phyloP scores from a whole-genome alignment of 2,329 filamentous ascomycete genomes.

The Botryotinia convoluta region DNA sequence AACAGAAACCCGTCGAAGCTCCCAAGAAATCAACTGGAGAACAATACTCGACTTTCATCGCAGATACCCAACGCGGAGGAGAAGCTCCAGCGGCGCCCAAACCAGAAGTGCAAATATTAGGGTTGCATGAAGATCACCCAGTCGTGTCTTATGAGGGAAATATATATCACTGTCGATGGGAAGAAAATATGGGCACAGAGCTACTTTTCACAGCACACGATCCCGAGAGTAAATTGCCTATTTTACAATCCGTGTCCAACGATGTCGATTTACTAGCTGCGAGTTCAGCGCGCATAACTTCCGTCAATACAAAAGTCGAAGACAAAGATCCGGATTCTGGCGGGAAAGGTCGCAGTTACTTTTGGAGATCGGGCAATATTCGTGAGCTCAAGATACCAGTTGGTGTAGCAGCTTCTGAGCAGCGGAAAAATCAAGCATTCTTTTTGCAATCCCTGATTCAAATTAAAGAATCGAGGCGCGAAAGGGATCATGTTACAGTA shows the following conservation, averaged over 20 bases:
- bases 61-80: conserved; percentile 23
- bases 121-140: conserved; percentile 72
- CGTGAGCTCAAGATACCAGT: conserved; percentile 24
- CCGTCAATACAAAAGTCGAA: conserved; percentile 43
- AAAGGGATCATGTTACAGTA: conserved; percentile 63
- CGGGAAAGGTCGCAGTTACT: conserved; percentile 4
- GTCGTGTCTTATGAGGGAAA: conserved; percentile 76
- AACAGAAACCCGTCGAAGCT: neutral
- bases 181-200: conserved; percentile 79
- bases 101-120: conserved; percentile 70
- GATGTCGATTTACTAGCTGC: conserved; percentile 71
- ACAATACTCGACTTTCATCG: neutral
- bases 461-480: conserved; percentile 61
- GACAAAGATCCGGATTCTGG: conserved; percentile 15
- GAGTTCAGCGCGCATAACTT: conserved; percentile 67
- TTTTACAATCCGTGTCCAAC: conserved; percentile 51
- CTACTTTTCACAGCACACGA: conserved; percentile 63
- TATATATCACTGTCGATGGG: conserved; percentile 79
- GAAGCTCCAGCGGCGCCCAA: neutral
- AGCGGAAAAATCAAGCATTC: conserved; percentile 44
- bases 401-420: conserved; percentile 33
- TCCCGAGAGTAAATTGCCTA: conserved; percentile 43
- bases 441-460: conserved; percentile 67
- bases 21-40: neutral
- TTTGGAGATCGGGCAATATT: conserved; percentile 13